Evolutionary conservation across 163 green algal species (phyloP), one percentile per base, ranked within the genome.

Genomic region (Prototheca cutis): DNA sequence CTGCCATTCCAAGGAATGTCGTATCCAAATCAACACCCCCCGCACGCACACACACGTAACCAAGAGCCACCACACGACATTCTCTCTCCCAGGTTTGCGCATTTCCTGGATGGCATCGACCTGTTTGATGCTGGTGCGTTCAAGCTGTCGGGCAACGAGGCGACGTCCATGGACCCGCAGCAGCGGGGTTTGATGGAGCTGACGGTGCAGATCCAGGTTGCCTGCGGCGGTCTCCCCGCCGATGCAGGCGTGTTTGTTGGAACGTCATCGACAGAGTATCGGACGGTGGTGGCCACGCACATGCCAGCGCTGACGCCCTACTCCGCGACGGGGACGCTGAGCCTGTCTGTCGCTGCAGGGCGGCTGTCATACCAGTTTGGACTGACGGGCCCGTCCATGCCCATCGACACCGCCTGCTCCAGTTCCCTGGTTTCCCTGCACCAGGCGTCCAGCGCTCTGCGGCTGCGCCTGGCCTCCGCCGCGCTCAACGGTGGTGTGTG

Each of bases 321-420:
- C 49, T 61, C 42, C 6, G 69, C 69, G 30, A 72, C 69, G 1
- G 69, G 69, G 27, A 48, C 52, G 30, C 59, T 72, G 17, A 61
- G 61, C 6, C 66, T 58, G 24, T 81, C 68, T 54, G 70, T 87
- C 59, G 42, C 85, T 63, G 73, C 79, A 1, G 85, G 85, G 36
- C 68, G 85, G 5, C 31, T 94, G 33, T 75, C 79, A 6, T 93
- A 80, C 63, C 71, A 68, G 7, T 91, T 88, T 70, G 82, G 76
- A 24, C 39, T 94, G 55, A 80, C 65, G 29, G 82, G 72, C 23
- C 88, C 90, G 33, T 82, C 70, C 21, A 40, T 88, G 1, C 74
- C 72, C 23, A 74, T 96, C 6, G 90, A 97, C 77, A 97, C 90
- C 3, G 90, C 89, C 51, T 95, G 88, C 71, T 91, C 80, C 4